Evolutionary conservation across 805 yeast species (phyloP), one percentile per base, ranked within the genome.

Genomic region (Candida pseudoglaebosa): DNA sequence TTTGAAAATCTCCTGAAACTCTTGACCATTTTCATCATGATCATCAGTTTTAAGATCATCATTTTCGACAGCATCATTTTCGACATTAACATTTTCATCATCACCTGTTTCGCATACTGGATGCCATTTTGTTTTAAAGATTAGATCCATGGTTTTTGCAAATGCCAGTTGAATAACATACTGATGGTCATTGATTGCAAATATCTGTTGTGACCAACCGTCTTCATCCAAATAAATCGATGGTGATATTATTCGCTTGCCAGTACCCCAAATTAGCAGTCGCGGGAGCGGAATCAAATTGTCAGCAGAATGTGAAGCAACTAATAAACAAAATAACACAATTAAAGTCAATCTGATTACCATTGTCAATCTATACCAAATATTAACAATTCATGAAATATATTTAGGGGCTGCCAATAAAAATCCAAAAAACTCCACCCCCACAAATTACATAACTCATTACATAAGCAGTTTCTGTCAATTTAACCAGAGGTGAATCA

Each of bases 111-210:
- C 36, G n/a, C 36, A 36, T 4, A 51, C 57, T 5, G 72, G 72
- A 19, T 43, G 44, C 70, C 71, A 67, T 40, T 61, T 50, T 21
- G 56, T 39, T 1, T 46, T 30, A 8, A 40, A 28, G 13, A 65
- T 41, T 0, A 59, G 37, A 10, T 24, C 28, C 3, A 34, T 16
- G 5, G 37, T 39, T 32, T 43, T 28, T 20, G 28, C 17, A 15
- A 42, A 36, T 13, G 45, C 42, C 8, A 37, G 29, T 14, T 24
- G 14, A 28, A 41, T 20, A 13, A 37, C 19, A 9, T 28, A n/a
- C 15, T 37, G 26, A 9, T 35, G 32, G 13, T 24, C 10, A 8
- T 30, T 22, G 3, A 32, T 12, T 13, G 30, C 12, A 26, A 26
- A 26, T 15, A 5, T 26, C 29, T 26, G 29, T 10, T 26, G 29